Base-by-base conservation (phyloP, 768 basidiomycete species). In the Suillus plorans region DNA sequence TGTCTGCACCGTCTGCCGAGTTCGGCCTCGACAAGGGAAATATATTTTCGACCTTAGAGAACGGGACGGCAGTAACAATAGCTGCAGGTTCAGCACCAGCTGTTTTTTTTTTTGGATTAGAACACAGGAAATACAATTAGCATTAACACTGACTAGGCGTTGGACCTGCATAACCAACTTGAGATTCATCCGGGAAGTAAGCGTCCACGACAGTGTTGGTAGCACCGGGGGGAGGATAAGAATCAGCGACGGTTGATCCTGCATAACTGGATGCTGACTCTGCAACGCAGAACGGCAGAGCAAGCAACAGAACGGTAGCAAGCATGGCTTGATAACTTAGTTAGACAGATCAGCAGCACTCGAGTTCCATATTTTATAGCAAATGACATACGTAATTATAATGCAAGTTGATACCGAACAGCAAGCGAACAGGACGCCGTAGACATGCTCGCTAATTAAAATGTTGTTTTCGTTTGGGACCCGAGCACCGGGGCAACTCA, bases 161-260 rank as follows among this genome's bases (percentile, higher is more conserved):
- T 16, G 84, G 76, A 5, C 83, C 84, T 31, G 80, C 63, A 65
- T 80, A 80, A n/a, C 82, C 83, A 12, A 85, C 80, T 50, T 80
- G 71, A 14, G 73, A 71, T 14, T 70, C 78, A 65, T 79, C 76
- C 0, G 82, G 81, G 65, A 85, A 86, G 68, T 77, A 73, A 20
- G 77, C 59, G 50, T 73, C 73, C 59, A 74, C 50, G 1, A 77
- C 77, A 16, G 77, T 72, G 5, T 74, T 70, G 14, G 81, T 78
- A 31, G 74, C 78, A 52, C 72, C 73, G 12, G 78, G 68, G 31
- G 82, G 82, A 7, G 84, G 84, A 59, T 79, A 85, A 10, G 75
- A 67, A 42, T 79, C 80, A 3, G 77, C 78, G 9, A 74, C 70
- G 0, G 82, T 80, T 3, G 80, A 72, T 2, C 84, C 84, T 31